A percentile compares a stretch with the other conserved stretches of the same genome.
Evolutionary conservation across 2,329 filamentous ascomycete genomes (phyloP).

Genomic region (Calonectria crousiana): DNA sequence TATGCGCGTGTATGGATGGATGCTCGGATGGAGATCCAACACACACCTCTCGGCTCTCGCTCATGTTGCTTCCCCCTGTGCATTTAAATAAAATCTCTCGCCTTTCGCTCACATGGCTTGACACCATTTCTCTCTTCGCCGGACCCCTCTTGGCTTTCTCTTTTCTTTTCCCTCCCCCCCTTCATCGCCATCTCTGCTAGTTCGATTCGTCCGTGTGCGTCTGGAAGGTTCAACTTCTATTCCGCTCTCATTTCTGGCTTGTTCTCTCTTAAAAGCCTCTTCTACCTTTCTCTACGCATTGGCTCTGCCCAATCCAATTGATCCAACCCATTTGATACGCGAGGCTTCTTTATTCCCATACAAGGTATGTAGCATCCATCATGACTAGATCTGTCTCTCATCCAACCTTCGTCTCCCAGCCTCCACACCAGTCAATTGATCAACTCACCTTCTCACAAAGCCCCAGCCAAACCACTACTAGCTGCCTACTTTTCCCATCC

Average conservation of each 20-base stretch:
- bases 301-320: background rate
- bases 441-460: constrained; percentile 14
- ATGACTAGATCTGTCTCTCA: background rate
- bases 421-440: constrained; percentile 2
- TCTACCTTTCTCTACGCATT: background rate
- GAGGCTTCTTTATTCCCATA: background rate
- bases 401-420: background rate
- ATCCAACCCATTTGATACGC: background rate
- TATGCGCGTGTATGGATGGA: constrained; percentile 15
- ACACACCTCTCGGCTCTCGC: constrained; percentile 13
- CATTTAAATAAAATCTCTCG: constrained; percentile 30
- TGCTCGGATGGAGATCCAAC: constrained; percentile 15
- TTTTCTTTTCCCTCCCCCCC: background rate
- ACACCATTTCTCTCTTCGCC: constrained; percentile 12
- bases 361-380: background rate
- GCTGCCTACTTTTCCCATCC: background rate
- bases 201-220: background rate
- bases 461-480: background rate
- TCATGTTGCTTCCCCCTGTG: constrained; percentile 3
- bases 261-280: background rate
- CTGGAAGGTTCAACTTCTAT: background rate
- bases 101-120: background rate
- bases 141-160: constrained; percentile 6
- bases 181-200: background rate
- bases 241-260: background rate